Evolutionary conservation across 2,329 filamentous ascomycete species (phyloP).

Genomic region (Rosellinia necatrix): DNA sequence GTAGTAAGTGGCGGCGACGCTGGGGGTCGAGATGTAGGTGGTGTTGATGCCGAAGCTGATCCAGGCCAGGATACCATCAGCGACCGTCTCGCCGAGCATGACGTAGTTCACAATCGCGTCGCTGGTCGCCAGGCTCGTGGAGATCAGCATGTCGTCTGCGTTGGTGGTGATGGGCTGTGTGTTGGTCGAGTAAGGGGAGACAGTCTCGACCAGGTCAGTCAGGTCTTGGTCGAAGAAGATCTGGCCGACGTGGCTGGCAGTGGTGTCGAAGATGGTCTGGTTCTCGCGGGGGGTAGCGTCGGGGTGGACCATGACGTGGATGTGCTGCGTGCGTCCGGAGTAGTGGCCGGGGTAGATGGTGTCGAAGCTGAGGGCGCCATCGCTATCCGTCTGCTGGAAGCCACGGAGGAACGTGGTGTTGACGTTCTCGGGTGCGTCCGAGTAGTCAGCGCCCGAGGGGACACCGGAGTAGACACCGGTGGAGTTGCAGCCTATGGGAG

Average conservation of each 20-base stretch:
- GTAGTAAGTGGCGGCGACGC: not conserved
- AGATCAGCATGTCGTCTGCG: slow-evolving; percentile 5
- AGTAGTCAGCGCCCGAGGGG: slow-evolving; percentile 2
- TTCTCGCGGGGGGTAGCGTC: slow-evolving; percentile 2
- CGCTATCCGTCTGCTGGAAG: slow-evolving; percentile 15
- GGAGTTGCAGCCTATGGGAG: slow-evolving; percentile 2
- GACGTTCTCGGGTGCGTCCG: not conserved
- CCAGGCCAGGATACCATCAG: slow-evolving; percentile 22
- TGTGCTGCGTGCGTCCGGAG: slow-evolving; percentile 16
- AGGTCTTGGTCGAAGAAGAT: slow-evolving; percentile 23
- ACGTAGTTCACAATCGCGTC: slow-evolving; percentile 17
- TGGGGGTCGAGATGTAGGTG: not conserved
- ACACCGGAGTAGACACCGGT: slow-evolving; percentile 21
- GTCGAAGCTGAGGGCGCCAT: slow-evolving; percentile 18
- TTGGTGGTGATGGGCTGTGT: slow-evolving; percentile 16
- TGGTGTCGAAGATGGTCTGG: not conserved
- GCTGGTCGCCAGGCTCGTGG: slow-evolving; percentile 1
- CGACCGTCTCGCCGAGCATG: not conserved
- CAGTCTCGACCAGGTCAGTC: not conserved
- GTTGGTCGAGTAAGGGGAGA: slow-evolving; percentile 13
- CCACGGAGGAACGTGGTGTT: slow-evolving; percentile 20
- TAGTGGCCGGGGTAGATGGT: slow-evolving; percentile 25
- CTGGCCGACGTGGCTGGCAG: slow-evolving; percentile 7
- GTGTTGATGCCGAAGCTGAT: slow-evolving; percentile 17
- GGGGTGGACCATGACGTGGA: slow-evolving; percentile 20